Conservation (phyloP, 768 basidiomycete genomes). For the Lyophyllum shimeji region DNA sequence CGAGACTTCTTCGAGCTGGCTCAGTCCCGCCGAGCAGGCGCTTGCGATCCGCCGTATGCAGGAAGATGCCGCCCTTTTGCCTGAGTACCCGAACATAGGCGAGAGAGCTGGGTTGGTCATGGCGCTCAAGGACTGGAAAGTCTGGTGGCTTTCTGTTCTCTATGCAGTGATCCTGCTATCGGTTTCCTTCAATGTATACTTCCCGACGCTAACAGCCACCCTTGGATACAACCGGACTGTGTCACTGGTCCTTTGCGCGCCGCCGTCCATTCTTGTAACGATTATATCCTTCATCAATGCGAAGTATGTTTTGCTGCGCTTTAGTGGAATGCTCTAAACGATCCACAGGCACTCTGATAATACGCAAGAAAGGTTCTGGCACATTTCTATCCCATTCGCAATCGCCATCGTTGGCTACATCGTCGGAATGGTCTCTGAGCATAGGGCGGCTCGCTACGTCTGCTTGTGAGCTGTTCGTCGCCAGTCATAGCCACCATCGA, state of each 20-base stretch:
- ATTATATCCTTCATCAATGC: not conserved
- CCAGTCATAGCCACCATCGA: not conserved
- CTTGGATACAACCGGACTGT: not conserved
- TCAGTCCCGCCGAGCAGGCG: conserved; percentile 17
- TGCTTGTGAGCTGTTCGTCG: not conserved
- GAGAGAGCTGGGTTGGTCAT: conserved; percentile 42
- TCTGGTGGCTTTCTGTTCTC: conserved; percentile 62
- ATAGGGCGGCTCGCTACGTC: not conserved
- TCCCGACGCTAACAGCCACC: not conserved
- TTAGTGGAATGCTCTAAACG: not conserved
- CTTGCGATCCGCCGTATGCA: conserved; percentile 11
- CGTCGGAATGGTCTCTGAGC: not conserved
- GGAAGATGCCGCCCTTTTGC: not conserved
- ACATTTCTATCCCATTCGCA: conserved; percentile 44
- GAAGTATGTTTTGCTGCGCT: not conserved
- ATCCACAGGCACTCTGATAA: conserved; percentile 54
- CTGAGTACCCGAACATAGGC: not conserved
- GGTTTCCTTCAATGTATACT: conserved; percentile 45
- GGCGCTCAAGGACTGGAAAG: conserved; percentile 63
- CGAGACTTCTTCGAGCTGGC: conserved; percentile 25
- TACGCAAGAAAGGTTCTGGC: conserved; percentile 58
- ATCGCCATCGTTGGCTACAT: conserved; percentile 33
- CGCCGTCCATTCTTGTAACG: not conserved
- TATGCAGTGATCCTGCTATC: conserved; percentile 46
- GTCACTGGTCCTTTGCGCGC: not conserved